These are phyloP conservation scores for Raphanus hybrid DNA, from an alignment of 441 rosid species.

Conservation along the genomic window DNA sequence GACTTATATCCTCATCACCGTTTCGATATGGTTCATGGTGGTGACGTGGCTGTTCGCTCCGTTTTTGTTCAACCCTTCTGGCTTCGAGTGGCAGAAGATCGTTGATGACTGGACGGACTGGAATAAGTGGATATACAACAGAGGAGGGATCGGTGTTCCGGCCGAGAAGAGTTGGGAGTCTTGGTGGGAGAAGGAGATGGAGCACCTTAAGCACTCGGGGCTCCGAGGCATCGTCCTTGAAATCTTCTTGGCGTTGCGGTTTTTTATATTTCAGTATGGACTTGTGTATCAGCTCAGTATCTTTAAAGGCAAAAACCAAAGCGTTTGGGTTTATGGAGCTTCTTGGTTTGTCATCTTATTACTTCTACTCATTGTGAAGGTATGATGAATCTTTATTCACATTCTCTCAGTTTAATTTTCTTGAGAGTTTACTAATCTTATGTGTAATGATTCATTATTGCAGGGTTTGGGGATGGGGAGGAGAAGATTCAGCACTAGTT, in stretches of 20 bases:
- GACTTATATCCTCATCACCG: conserved; percentile 71
- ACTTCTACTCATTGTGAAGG: conserved; percentile 69
- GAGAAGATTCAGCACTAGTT: no score
- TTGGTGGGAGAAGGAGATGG: conserved; percentile 89
- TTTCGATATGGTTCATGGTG: conserved; percentile 91
- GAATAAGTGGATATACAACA: conserved; percentile 76
- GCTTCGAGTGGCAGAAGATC: conserved; percentile 91
- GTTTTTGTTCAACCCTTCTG: conserved; percentile 93
- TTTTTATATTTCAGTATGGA: conserved; percentile 79
- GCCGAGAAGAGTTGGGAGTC: conserved; percentile 89
- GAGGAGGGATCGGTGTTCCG: conserved; percentile 82
- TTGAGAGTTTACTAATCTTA: no score
- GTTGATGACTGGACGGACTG: conserved; percentile 81
- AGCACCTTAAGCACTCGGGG: conserved; percentile 67
- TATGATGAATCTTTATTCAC: conserved; percentile 16
- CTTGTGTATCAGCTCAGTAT: conserved; percentile 72
- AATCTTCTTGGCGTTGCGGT: conserved; percentile 68
- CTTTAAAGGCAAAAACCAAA: conserved; percentile 46
- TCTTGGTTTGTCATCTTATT: conserved; percentile 70
- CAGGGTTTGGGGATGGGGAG: no score
- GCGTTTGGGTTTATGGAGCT: conserved; percentile 66
- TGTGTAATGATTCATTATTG: no score
- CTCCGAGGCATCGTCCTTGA: conserved; percentile 66
- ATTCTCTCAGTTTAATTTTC: no score
- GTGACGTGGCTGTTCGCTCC: conserved; percentile 96